A percentile compares a stretch with the other conserved stretches of the same genome.
Conservation (phyloP, 768 basidiomycete genomes). For the Lactarius hatsudake region DNA sequence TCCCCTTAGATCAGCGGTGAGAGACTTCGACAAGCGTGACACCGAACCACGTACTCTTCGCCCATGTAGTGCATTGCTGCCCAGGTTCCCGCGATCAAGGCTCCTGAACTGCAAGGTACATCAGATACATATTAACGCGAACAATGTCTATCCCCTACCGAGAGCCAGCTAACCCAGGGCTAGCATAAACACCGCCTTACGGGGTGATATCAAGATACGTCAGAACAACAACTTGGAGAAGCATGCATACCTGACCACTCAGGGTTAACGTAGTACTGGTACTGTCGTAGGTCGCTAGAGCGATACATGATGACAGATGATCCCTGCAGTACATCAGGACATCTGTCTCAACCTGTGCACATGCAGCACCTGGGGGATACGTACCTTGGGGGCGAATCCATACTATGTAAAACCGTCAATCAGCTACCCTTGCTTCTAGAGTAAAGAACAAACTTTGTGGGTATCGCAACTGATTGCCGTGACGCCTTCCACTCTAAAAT, state of each 20-base stretch:
- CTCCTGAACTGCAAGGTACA: constrained; percentile 65
- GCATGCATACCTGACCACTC: constrained; percentile 63
- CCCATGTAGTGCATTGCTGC: constrained; percentile 96
- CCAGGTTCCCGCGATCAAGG: constrained; percentile 93
- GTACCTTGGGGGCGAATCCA: constrained; percentile 89
- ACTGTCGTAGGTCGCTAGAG: constrained; percentile 64
- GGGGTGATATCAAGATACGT: constrained; percentile 27
- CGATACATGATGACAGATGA: constrained; percentile 96
- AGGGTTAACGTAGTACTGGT: constrained; percentile 86
- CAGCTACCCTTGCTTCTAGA: constrained; percentile 11
- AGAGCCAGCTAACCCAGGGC: constrained; percentile 87
- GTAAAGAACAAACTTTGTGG: constrained; percentile 61
- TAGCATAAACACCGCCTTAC: constrained; percentile 83
- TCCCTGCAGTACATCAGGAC: constrained; percentile 47
- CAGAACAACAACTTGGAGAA: constrained; percentile 8
- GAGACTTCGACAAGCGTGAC: neutral
- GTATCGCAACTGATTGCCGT: constrained; percentile 96
- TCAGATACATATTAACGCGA: neutral
- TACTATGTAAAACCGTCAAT: constrained; percentile 48
- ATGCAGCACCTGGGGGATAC: neutral
- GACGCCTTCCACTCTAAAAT: constrained; percentile 88
- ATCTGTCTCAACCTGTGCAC: neutral
- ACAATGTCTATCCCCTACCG: constrained; percentile 48
- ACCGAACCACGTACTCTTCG: constrained; percentile 53
- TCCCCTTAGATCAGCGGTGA: constrained; percentile 49